phyloP scores from a whole-genome alignment of 345 rosid species.

The Balakata baccata region DNA sequence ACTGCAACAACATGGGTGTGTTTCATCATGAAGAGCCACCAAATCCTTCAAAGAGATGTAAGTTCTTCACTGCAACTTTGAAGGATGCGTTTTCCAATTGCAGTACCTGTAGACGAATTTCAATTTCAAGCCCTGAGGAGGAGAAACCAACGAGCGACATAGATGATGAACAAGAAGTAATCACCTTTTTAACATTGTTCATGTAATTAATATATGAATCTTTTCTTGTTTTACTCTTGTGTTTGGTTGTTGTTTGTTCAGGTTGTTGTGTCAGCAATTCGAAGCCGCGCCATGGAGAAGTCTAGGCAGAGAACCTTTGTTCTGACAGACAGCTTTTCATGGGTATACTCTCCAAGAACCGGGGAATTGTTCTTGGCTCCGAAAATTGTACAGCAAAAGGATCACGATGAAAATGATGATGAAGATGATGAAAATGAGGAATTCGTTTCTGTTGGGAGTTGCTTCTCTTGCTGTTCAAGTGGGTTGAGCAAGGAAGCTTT shows the following conservation, averaged over 20 bases:
- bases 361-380: slow-evolving; percentile 22
- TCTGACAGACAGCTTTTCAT: slow-evolving; percentile 41
- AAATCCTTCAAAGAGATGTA: slow-evolving; percentile 35
- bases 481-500: slow-evolving; percentile 51
- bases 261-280: slow-evolving; percentile 63
- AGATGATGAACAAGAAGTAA: slow-evolving; percentile 51
- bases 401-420: not conserved
- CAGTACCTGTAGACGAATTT: slow-evolving; percentile 32
- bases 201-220: not conserved
- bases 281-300: too few species aligned
- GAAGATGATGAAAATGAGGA: slow-evolving; percentile 45
- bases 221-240: not conserved
- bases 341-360: slow-evolving; percentile 39
- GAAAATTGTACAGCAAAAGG: not conserved
- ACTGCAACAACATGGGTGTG: slow-evolving; percentile 42
- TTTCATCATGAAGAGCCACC: slow-evolving; percentile 52
- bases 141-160: slow-evolving; percentile 33
- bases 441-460: slow-evolving; percentile 57
- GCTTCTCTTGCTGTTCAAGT: slow-evolving; percentile 61
- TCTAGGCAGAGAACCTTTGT: slow-evolving; percentile 50
- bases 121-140: slow-evolving; percentile 36
- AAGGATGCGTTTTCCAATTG: slow-evolving; percentile 59
- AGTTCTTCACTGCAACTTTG: slow-evolving; percentile 40
- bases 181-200: not conserved
- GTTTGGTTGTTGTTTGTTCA: slow-evolving; percentile 21